These are phyloP conservation scores for Heliocybe sulcata DNA, from an alignment of 1,284 basidiomycete genomes.

Conservation along the genomic window DNA sequence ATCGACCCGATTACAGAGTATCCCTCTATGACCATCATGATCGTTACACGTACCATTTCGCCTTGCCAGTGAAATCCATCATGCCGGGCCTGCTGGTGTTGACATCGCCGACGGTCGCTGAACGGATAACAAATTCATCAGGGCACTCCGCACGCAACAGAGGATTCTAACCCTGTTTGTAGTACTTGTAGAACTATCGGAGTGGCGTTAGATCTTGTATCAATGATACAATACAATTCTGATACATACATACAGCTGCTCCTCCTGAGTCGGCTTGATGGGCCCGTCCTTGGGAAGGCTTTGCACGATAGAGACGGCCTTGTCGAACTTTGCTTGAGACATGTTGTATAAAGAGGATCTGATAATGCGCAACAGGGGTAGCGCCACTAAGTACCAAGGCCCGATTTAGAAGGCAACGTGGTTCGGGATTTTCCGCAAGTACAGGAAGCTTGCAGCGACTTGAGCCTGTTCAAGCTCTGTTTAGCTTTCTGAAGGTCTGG, in stretches of 20 bases:
- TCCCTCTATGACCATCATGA: slow-evolving; percentile 1
- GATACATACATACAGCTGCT: slow-evolving; percentile 67
- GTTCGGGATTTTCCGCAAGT: not conserved
- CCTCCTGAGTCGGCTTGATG: slow-evolving; percentile 68
- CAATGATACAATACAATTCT: slow-evolving; percentile 5
- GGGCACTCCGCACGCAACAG: slow-evolving; percentile 1
- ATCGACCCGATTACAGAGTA: slow-evolving; percentile 8
- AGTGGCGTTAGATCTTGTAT: slow-evolving; percentile 8
- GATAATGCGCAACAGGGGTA: not conserved
- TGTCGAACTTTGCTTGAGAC: slow-evolving; percentile 69
- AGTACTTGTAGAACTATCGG: slow-evolving; percentile 83
- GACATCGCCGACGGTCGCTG: slow-evolving; percentile 73
- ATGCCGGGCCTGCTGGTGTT: slow-evolving; percentile 60
- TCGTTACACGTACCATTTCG: slow-evolving; percentile 63
- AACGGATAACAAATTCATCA: slow-evolving; percentile 1
- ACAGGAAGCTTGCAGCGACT: not conserved
- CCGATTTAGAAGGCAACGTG: not conserved
- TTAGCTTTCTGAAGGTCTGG: not conserved
- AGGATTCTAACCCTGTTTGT: slow-evolving; percentile 71
- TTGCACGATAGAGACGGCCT: slow-evolving; percentile 68
- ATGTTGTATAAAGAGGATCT: slow-evolving; percentile 26
- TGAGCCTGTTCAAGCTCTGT: not conserved
- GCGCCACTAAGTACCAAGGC: not conserved
- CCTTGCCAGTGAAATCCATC: slow-evolving; percentile 76
- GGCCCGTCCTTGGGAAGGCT: slow-evolving; percentile 76